Conservation (phyloP, 2,329 filamentous ascomycete genomes). For the Pyricularia pennisetigena region DNA sequence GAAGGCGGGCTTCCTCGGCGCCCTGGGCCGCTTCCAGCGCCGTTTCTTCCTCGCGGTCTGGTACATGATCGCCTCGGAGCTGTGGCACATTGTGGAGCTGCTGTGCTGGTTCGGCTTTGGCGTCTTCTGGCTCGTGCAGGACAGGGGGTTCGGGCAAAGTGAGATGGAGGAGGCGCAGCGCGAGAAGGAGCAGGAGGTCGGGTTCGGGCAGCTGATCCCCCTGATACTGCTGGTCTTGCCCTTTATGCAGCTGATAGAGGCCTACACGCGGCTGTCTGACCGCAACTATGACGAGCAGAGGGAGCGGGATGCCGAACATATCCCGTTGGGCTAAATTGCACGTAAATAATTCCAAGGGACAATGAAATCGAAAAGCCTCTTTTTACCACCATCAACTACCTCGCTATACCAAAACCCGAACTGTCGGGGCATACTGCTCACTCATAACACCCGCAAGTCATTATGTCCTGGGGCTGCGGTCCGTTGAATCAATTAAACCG, state of each 20-base stretch:
- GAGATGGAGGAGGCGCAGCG: slow-evolving; percentile 7
- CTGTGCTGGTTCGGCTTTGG: not conserved
- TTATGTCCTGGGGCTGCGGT: too few species aligned
- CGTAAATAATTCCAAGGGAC: too few species aligned
- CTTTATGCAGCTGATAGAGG: slow-evolving; percentile 10
- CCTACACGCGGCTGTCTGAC: slow-evolving; percentile 1
- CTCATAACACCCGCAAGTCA: too few species aligned
- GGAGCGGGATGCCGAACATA: not conserved
- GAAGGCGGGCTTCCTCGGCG: not conserved
- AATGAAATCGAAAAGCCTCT: too few species aligned
- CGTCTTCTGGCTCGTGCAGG: slow-evolving; percentile 4
- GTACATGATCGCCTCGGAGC: not conserved
- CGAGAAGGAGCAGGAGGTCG: slow-evolving; percentile 8
- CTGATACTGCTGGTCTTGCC: slow-evolving; percentile 11
- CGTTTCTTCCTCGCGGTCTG: not conserved
- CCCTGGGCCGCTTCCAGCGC: not conserved
- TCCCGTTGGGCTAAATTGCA: not conserved
- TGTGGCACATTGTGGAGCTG: slow-evolving; percentile 1
- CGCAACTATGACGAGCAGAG: not conserved
- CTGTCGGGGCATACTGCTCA: too few species aligned
- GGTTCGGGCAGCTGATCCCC: slow-evolving; percentile 12
- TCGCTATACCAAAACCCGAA: too few species aligned
- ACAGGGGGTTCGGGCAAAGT: slow-evolving; percentile 5
- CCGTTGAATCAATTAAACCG: too few species aligned
- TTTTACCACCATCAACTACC: too few species aligned